Percentiles rank a stretch among this genome's conserved stretches.
These are phyloP conservation scores for Coffea canephora DNA, from an alignment of 257 asterid species.

Conservation along the genomic window DNA sequence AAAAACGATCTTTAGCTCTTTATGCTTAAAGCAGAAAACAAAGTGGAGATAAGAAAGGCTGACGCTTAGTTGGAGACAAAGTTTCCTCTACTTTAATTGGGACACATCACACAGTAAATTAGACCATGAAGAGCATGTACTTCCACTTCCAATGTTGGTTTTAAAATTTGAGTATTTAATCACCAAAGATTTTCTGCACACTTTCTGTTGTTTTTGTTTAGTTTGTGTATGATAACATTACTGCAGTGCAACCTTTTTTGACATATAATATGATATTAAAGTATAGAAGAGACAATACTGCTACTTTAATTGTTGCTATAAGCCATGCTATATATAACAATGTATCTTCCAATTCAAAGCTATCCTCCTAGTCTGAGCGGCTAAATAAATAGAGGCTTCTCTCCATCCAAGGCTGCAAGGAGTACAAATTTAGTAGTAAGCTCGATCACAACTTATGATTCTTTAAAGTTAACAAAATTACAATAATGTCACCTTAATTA, in stretches of 20 bases:
- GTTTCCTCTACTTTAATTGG: slow-evolving; percentile 16
- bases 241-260: too few relatives aligned
- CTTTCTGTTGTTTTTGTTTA: background rate
- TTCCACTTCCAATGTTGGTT: background rate
- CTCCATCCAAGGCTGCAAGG: background rate
- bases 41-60: slow-evolving; percentile 6
- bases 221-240: background rate
- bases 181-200: background rate
- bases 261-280: background rate
- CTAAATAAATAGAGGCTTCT: slow-evolving; percentile 1
- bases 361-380: slow-evolving; percentile 3
- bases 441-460: background rate
- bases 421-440: slow-evolving; percentile 8
- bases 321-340: background rate
- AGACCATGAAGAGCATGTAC: background rate
- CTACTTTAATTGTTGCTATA: background rate
- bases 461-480: background rate
- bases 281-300: background rate
- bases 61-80: slow-evolving; percentile 39
- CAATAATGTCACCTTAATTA: background rate
- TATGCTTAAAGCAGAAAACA: slow-evolving; percentile 18
- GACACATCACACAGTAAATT: slow-evolving; percentile 11
- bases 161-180: background rate
- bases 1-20: slow-evolving; percentile 35
- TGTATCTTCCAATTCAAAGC: background rate